Base-by-base conservation (phyloP, 1,139 yeast genomes). In the Suhomyces coccinellae region DNA sequence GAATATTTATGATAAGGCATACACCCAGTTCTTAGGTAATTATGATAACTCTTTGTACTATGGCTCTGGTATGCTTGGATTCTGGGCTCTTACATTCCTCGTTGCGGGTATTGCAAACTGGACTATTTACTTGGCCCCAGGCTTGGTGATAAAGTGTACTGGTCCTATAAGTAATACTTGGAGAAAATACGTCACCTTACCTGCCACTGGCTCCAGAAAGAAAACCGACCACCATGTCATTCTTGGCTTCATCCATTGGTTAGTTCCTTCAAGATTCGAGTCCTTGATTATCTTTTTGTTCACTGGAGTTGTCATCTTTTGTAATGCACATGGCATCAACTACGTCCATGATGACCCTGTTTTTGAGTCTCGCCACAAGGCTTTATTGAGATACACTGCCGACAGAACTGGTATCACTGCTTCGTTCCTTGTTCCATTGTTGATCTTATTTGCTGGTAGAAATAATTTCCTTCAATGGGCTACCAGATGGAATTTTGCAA, bases 31-130 rank as follows among this genome's bases (percentile, higher is more conserved):
- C 46, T 55, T 66, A 33, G 72, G 71, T 5, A 69, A 69, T 47
- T 71, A 66, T 48, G 61, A 64, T 43, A 48, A 33, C 41, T 69
- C 82, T 3, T 63, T 75, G 43, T 76, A 63, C 49, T 70, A 75
- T 52, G 85, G 85, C 10, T 61, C 71, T 17, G 82, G 73, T 3
- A 44, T 71, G 24, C 52, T 79, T 27, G 79, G 77, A 0, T 80
- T 69, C 53, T 79, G 84, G 82, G 71, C 66, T 1, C 43, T 73
- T 4, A 63, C 81, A 8, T 54, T 79, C 48, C 22, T 79, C 1
- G 28, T 72, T 27, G 73, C 76, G 4, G 66, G 69, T 3, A 35
- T 74, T 14, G 56, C 65, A 40, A 77, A 80, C 54, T 73, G 80
- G 79, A 26, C 44, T 14, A 62, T 56, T 40, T 24, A 56, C 4